Base-by-base conservation (phyloP, 2,329 filamentous ascomycete genomes). In the Pseudogymnoascus sp. region DNA sequence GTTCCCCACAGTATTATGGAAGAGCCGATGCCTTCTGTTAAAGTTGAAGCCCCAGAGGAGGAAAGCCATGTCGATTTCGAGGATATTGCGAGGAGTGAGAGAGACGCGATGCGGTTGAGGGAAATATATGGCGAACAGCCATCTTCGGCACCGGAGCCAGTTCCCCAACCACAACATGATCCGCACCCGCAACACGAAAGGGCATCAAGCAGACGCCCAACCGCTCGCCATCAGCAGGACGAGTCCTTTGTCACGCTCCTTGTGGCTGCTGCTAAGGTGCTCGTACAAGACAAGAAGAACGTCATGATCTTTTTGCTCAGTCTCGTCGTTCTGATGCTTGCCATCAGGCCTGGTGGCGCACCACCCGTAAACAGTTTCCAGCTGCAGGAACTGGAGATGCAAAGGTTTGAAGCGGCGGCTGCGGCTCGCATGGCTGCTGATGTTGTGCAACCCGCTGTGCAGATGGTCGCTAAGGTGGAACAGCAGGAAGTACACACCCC, bases 241-340 rank as follows among this genome's bases (percentile, higher is more conserved):
- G 80, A 80, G 0, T 80, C 80, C 1, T 75, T 87, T 9, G 73
- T 77, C 0, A 79, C 84, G 63, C 73, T 86, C 7, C 67, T 86
- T 0, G 66, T 82, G 7, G 80, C 83, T 64, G 81, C 82, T 0
- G 73, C 75, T 58, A 76, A 78, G 33, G 79, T 86, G 6, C 70
- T 82, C 15, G 67, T 86, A 66, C 77, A 79, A 53, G 84, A 87
- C 66, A 77, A 77, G 62, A 85, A 81, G 73, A 87, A 86, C 61
- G 69, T 86, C 8, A 72, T 78, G n/a, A 86, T 87, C 25, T 74
- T 76, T 4, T 67, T 82, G 0, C 72, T 87, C 58, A 78, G 80
- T 60, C 62, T 81, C 2, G 68, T 86, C n/a, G 77, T 84, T 2
- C 65, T 84, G 12, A 61, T 82, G 28, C 73, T 86, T 8, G 79